A percentile compares a stretch with the other conserved stretches of the same genome.
These are phyloP conservation scores for Camelina hispida DNA, from an alignment of 345 rosid genomes.

Conservation along the genomic window DNA sequence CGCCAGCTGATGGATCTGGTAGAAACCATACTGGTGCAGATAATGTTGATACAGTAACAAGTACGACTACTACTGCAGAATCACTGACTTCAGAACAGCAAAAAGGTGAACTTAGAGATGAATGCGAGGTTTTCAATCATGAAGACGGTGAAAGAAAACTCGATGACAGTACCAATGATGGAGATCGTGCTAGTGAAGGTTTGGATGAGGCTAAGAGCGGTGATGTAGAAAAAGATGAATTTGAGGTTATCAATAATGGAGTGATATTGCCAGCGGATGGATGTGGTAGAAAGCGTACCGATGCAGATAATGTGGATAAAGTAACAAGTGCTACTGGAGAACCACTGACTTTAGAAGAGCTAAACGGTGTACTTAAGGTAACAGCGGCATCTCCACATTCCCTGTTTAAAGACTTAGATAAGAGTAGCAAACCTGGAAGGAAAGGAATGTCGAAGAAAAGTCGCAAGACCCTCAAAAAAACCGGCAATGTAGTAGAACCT, in stretches of 20 bases:
- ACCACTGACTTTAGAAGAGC: slow-evolving; percentile 28
- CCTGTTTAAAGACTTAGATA: background rate
- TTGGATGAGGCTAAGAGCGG: slow-evolving; percentile 10
- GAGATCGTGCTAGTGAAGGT: slow-evolving; percentile 13
- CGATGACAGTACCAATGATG: background rate
- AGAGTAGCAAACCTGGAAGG: slow-evolving; percentile 21
- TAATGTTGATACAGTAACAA: slow-evolving; percentile 11
- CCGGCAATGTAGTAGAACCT: background rate
- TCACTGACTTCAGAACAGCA: slow-evolving; percentile 28
- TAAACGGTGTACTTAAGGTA: slow-evolving; percentile 2
- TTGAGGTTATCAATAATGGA: slow-evolving; percentile 1
- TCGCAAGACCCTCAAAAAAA: background rate
- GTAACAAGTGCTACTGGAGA: slow-evolving; percentile 11
- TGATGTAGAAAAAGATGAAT: slow-evolving; percentile 14
- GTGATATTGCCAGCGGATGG: slow-evolving; percentile 25
- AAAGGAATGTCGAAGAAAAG: slow-evolving; percentile 13
- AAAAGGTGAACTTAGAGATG: slow-evolving; percentile 9
- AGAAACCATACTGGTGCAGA: slow-evolving; percentile 9
- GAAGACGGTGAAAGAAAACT: background rate
- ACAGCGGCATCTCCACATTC: slow-evolving; percentile 19
- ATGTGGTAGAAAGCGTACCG: slow-evolving; percentile 28
- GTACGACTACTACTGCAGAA: slow-evolving; percentile 8
- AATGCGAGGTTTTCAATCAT: background rate
- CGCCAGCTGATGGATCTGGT: slow-evolving; percentile 31
- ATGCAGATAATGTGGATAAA: slow-evolving; percentile 13